Conservation (phyloP, 116 monocot genomes). For the Trichopus zeylanicus region DNA sequence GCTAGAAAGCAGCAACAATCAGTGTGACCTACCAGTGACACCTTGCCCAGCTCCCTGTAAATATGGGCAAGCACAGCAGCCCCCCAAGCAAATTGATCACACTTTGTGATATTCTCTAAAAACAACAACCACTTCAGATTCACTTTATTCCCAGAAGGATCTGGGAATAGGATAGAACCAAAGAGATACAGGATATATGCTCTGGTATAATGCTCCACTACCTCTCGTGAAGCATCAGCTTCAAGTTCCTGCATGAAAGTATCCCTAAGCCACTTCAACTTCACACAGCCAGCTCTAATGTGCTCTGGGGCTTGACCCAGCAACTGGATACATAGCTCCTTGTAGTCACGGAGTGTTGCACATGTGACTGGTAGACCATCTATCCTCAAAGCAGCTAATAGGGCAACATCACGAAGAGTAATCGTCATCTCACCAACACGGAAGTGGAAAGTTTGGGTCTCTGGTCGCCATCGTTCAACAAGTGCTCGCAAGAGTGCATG, state of each 20-base stretch:
- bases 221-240: neutral
- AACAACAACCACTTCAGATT: neutral
- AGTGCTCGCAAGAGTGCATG: neutral
- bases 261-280: neutral
- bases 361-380: neutral
- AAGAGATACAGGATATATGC: neutral
- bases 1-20: neutral
- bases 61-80: neutral
- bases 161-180: neutral
- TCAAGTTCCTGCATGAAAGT: neutral
- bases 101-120: neutral
- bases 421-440: slow-evolving; percentile 1
- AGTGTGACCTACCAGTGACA: neutral
- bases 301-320: neutral
- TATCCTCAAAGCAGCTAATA: neutral
- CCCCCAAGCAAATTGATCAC: neutral
- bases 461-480: neutral
- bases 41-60: slow-evolving; percentile 3
- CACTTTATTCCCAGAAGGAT: slow-evolving; percentile 2
- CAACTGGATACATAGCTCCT: neutral
- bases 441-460: slow-evolving; percentile 1
- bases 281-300: neutral
- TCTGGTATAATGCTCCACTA: neutral
- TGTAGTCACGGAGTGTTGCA: neutral
- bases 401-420: slow-evolving; percentile 1